A percentile compares a stretch with the other conserved stretches of the same genome.
phyloP scores from a whole-genome alignment of 2,329 filamentous ascomycete species.

The Geosmithia putterillii region DNA sequence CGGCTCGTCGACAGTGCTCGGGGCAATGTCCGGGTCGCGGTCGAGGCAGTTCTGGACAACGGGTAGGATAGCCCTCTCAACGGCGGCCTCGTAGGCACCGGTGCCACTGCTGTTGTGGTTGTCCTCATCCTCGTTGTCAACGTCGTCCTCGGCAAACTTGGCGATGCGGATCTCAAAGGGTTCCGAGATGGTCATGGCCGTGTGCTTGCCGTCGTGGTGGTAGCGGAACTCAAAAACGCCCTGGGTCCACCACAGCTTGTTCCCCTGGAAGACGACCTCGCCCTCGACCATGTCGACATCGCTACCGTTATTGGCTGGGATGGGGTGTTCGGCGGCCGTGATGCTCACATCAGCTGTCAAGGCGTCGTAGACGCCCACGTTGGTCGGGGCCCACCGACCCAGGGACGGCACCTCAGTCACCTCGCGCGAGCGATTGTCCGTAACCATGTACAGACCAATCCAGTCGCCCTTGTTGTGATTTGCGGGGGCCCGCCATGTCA shows the following conservation, averaged over 20 bases:
- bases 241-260: slow-evolving; percentile 95
- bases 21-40: slow-evolving; percentile 80
- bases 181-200: slow-evolving; percentile 85
- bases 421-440: slow-evolving; percentile 80
- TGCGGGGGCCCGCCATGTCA: slow-evolving; percentile 80
- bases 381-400: slow-evolving; percentile 81
- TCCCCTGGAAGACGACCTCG: slow-evolving; percentile 77
- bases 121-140: slow-evolving; percentile 41
- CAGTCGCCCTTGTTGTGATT: slow-evolving; percentile 88
- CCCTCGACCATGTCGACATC: slow-evolving; percentile 55
- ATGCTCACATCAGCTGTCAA: slow-evolving; percentile 66
- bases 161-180: slow-evolving; percentile 84
- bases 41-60: slow-evolving; percentile 89
- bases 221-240: slow-evolving; percentile 96
- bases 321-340: slow-evolving; percentile 51
- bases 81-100: slow-evolving; percentile 50
- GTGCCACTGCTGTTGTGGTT: slow-evolving; percentile 19
- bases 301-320: slow-evolving; percentile 36
- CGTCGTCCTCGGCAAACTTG: slow-evolving; percentile 66
- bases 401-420: slow-evolving; percentile 74
- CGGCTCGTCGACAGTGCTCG: slow-evolving; percentile 61
- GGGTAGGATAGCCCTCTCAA: slow-evolving; percentile 69
- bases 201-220: slow-evolving; percentile 86
- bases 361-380: slow-evolving; percentile 63
- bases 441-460: slow-evolving; percentile 93